Percentiles rank a stretch among this genome's conserved stretches.
These are phyloP conservation scores for Crotalaria pallida DNA, from an alignment of 306 rosid genomes.

Conservation along the genomic window DNA sequence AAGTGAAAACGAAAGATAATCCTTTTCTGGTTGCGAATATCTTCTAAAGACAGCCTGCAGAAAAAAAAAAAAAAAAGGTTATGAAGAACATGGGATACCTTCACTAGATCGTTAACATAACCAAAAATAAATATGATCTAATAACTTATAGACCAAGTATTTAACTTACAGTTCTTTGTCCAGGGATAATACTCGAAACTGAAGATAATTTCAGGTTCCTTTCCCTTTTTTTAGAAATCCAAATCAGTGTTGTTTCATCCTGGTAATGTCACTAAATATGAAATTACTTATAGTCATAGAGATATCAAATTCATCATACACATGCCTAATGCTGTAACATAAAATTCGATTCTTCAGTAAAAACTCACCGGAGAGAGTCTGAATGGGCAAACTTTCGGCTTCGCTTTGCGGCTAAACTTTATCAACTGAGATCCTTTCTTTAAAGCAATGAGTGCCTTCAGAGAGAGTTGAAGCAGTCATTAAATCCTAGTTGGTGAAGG, in stretches of 20 bases:
- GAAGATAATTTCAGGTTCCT: constrained; percentile 55
- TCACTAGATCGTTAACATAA: not conserved
- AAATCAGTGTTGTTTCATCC: constrained; percentile 79
- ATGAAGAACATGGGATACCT: not conserved
- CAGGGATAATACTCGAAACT: constrained; percentile 51
- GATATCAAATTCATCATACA: constrained; percentile 19
- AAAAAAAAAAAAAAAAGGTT: constrained; percentile 16
- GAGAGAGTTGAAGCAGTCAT: constrained; percentile 19
- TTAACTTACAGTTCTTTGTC: constrained; percentile 89
- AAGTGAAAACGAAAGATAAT: constrained; percentile 77
- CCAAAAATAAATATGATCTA: not conserved
- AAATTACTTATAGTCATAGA: constrained; percentile 38
- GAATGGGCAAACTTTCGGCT: constrained; percentile 71
- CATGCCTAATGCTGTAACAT: not conserved
- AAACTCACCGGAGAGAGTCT: constrained; percentile 67
- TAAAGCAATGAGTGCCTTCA: constrained; percentile 59
- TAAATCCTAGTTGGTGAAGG: constrained; percentile 3
- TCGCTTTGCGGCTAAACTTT: constrained; percentile 72
- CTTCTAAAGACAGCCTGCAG: constrained; percentile 75
- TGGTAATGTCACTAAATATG: constrained; percentile 43
- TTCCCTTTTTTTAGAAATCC: constrained; percentile 71
- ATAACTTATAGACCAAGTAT: not conserved
- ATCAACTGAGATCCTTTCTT: constrained; percentile 66
- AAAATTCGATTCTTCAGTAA: constrained; percentile 1
- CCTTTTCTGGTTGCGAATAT: constrained; percentile 70